A percentile compares a stretch with the other conserved stretches of the same genome.
Evolutionary conservation across 768 basidiomycete genomes (phyloP).

Genomic region (Cubamyces lactineus): DNA sequence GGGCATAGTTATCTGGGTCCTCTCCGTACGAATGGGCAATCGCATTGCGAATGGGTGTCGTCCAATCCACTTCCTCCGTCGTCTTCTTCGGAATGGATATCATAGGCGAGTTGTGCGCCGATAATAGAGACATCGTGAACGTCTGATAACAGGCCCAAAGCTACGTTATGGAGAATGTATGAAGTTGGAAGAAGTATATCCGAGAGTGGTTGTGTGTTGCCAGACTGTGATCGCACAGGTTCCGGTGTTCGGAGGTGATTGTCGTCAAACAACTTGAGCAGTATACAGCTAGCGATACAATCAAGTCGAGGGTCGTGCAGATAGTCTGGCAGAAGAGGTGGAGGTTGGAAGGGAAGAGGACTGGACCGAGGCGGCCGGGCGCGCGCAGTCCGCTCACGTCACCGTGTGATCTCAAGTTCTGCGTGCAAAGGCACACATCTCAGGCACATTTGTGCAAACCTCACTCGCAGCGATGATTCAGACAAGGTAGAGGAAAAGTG

Average conservation of each 20-base stretch:
- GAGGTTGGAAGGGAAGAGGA: neutral
- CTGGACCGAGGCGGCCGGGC: neutral
- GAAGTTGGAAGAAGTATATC: no score
- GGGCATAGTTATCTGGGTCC: slow-evolving; percentile 83
- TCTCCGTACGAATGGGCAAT: slow-evolving; percentile 95
- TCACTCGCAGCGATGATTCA: neutral
- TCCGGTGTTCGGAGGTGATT: no score
- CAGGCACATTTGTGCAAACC: neutral
- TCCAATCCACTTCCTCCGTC: slow-evolving; percentile 98
- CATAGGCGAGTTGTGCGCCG: slow-evolving; percentile 85
- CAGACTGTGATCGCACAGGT: no score
- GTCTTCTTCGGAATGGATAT: slow-evolving; percentile 91
- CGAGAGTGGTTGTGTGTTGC: neutral
- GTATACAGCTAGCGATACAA: no score
- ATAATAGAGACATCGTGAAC: slow-evolving; percentile 34
- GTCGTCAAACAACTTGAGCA: no score
- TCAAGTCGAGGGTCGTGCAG: no score
- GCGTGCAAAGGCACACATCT: neutral
- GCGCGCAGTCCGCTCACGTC: slow-evolving; percentile 20
- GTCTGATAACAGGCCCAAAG: neutral
- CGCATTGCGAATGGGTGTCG: slow-evolving; percentile 78
- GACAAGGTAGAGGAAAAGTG: slow-evolving; percentile 7
- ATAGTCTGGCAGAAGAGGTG: neutral
- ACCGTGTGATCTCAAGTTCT: slow-evolving; percentile 4
- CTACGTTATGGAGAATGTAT: neutral